Conservation (phyloP, 306 rosid species). For the Cicer chorassanicum region DNA sequence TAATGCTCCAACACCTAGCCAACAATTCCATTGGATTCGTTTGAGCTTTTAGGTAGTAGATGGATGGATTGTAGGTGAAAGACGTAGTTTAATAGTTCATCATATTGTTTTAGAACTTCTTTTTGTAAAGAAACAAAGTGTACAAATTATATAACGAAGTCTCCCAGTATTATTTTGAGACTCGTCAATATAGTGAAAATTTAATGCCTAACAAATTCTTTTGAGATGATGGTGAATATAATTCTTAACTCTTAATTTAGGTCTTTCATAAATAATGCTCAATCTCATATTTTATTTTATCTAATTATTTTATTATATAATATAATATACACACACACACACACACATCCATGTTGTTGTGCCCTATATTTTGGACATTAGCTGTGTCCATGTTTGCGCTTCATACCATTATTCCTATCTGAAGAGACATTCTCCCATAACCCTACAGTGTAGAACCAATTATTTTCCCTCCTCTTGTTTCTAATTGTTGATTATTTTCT, state of each 20-base stretch:
- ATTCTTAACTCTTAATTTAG: neutral
- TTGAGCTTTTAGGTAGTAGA: neutral
- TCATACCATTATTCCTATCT: constrained; percentile 28
- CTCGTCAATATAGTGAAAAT: neutral
- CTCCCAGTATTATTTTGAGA: neutral
- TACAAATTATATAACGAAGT: neutral
- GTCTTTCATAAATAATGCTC: neutral
- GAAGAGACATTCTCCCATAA: constrained; percentile 26
- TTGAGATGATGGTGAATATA: neutral
- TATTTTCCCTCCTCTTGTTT: constrained; percentile 13
- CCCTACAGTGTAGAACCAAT: constrained; percentile 25
- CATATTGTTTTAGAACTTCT: neutral
- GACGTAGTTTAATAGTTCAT: neutral
- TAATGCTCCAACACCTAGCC: neutral
- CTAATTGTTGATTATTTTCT: neutral
- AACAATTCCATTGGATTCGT: neutral
- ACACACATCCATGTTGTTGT: neutral
- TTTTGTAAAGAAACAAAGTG: neutral
- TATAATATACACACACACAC: neutral
- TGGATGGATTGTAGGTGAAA: neutral
- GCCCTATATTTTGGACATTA: neutral
- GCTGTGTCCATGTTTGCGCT: neutral
- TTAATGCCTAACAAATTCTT: neutral
- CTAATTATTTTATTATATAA: neutral
- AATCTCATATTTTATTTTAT: neutral